These are phyloP conservation scores for Moelleriella libera DNA, from an alignment of 2,329 filamentous ascomycete genomes.

Conservation along the genomic window DNA sequence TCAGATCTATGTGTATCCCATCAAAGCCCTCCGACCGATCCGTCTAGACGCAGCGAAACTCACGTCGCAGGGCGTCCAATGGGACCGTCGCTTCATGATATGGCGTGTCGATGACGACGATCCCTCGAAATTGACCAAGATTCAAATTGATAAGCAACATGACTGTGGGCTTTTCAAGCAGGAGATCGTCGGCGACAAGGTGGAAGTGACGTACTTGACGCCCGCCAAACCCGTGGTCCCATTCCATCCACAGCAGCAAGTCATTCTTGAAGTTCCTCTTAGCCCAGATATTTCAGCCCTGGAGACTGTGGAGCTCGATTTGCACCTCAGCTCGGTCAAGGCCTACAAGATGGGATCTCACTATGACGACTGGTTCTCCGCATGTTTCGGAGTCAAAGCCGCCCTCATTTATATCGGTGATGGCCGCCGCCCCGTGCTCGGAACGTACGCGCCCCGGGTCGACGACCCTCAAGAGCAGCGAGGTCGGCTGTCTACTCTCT, in stretches of 20 bases:
- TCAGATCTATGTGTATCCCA: constrained; percentile 54
- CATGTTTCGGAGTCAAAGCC: constrained; percentile 47
- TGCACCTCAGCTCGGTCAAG: constrained; percentile 43
- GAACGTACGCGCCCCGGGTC: constrained; percentile 30
- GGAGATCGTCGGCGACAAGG: constrained; percentile 25
- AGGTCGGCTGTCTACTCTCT: constrained; percentile 21
- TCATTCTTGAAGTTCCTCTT: constrained; percentile 40
- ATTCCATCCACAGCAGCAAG: constrained; percentile 18
- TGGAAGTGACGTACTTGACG: constrained; percentile 28
- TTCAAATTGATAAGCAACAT: constrained; percentile 44
- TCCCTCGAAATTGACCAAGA: constrained; percentile 28
- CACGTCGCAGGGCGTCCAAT: constrained; percentile 44
- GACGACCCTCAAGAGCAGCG: constrained; percentile 8
- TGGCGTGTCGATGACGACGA: constrained; percentile 32
- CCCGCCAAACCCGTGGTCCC: constrained; percentile 25
- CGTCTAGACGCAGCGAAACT: constrained; percentile 37
- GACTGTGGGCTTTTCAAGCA: constrained; percentile 52
- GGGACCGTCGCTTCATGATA: constrained; percentile 62
- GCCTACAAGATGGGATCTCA: constrained; percentile 48
- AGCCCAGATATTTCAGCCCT: constrained; percentile 32
- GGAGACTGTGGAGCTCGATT: constrained; percentile 33
- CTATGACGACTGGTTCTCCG: constrained; percentile 54
- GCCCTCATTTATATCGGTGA: constrained; percentile 52
- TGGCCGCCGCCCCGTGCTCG: constrained; percentile 45
- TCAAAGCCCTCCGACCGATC: constrained; percentile 57